Evolutionary conservation across 177 flowering plant species (phyloP), one percentile per base, ranked within the genome.

Genomic region (Telopea speciosissima): DNA sequence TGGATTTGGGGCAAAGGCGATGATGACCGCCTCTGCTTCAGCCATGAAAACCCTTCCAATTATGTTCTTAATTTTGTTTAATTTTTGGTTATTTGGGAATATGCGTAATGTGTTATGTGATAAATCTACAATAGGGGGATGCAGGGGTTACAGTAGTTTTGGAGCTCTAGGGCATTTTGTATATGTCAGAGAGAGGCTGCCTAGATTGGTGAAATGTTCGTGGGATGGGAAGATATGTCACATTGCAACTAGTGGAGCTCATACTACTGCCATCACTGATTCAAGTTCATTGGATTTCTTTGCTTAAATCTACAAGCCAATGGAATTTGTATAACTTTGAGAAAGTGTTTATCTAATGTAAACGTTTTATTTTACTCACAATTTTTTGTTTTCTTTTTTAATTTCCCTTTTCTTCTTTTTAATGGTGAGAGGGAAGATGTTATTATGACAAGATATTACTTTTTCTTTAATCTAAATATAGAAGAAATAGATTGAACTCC

Each of bases 81-180:
- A n/a, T n/a, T 31, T 31, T 33, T 33, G 40, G 40, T 33, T 33
- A 7, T 33, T 33, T 33, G 4, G 40, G 40, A 33, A 33, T n/a
- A 33, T 33, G 40, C 40, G 40, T 33, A 33, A 3, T 24, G 72
- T 22, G 26, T 24, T 26, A 33, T 45, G 25, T 68, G 56, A 68
- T 69, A 62, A 52, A 24, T 75, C 56, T 45, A n/a, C 22, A 61
- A 65, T 23, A 64, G 67, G 63, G 71, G 82, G 79, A 89, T 86
- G 81, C 95, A 92, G 98, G 99, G 99, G 99, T 66, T 94, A 94
- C 81, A 97, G 99, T 81, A 97, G 97, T 56, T 94, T 94, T 82
- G 99, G 99, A 40, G 93, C 99, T 26, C 90, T 94, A 76, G 99
- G 99, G 28, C 99, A 94, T 80, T 77, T 84, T 68, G 91, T 89